Evolutionary conservation across 2,329 filamentous ascomycete species (phyloP), one percentile per base, ranked within the genome.

Genomic region (Penicillium sp.): DNA sequence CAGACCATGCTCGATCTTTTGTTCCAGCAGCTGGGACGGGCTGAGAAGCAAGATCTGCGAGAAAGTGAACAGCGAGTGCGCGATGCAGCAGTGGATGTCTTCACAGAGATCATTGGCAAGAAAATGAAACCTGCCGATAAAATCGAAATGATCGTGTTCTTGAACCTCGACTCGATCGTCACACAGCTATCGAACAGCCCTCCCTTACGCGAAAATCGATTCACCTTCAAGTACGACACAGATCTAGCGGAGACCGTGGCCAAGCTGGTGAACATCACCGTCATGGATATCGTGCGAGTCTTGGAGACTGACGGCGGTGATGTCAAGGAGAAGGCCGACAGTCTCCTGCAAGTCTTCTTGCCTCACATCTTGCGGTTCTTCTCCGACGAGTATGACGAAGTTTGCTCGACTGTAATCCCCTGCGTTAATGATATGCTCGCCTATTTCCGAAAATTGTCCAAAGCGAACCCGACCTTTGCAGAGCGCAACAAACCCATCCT

Each of bases 71-170:
- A 93, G 59, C 85, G 81, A 61, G 84, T 94, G 47, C 80, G 89
- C 48, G 85, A 95, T 67, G 84, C 88, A 12, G 90, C 92, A 35
- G 87, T 96, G 53, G 88, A 95, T 57, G 88, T 92, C 17, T 84
- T 98, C 59, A 95, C 87, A 4, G 90, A 98, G 67, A 94, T 95
- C 51, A 85, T 94, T 41, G 84, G 82, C 62, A 98, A 98, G 75
- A 96, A 96, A 73, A 98, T 98, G 92, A 87, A 86, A 55, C 75
- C 88, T 1, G 73, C 78, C 25, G 90, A 96, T 69, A 98, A 98
- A 74, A 83, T 94, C 54, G 84, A 93, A 55, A 81, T 98, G 73
- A 93, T 98, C 51, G 72, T 80, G 15, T 95, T 95, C 64, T 76
- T 98, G 48, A 94, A 92, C 61, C 74, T 98, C 26, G 79, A 82